These are phyloP conservation scores for Blastobotrys raffinosifermentans DNA, from an alignment of 1,139 yeast genomes.

Conservation along the genomic window DNA sequence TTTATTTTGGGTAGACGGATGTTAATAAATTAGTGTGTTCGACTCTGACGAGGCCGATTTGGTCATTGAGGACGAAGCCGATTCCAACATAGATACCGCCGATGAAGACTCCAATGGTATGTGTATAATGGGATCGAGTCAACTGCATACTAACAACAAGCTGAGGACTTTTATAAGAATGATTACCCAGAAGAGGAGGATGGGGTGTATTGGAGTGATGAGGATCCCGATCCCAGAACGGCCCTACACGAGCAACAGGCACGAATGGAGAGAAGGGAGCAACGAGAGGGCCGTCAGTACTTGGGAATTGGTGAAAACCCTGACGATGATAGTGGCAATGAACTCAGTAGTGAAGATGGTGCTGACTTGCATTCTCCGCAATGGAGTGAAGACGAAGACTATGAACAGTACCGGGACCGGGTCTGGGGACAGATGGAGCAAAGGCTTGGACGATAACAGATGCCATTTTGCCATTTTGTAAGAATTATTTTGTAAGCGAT, in stretches of 20 bases:
- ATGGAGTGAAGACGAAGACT: constrained; percentile 25
- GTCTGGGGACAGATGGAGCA: constrained; percentile 22
- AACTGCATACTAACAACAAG: constrained; percentile 10
- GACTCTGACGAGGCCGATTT: constrained; percentile 50
- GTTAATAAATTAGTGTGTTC: constrained; percentile 24
- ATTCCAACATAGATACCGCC: constrained; percentile 42
- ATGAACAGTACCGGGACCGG: constrained; percentile 27
- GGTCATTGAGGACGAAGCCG: constrained; percentile 43
- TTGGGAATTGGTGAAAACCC: constrained; percentile 8
- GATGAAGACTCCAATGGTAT: constrained; percentile 72
- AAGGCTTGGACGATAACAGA: constrained; percentile 10
- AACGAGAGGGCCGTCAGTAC: constrained; percentile 11
- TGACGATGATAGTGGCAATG: constrained; percentile 18
- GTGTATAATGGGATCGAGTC: constrained; percentile 4
- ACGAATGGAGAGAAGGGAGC: no score
- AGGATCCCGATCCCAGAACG: constrained; percentile 10
- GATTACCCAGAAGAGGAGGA: constrained; percentile 90
- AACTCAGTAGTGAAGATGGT: constrained; percentile 15
- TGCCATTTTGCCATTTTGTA: not conserved
- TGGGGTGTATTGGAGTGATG: constrained; percentile 16
- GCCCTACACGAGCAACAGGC: constrained; percentile 4
- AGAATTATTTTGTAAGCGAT: not conserved
- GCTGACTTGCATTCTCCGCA: constrained; percentile 13
- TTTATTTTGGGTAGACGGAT: constrained; percentile 2
- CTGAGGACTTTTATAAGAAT: constrained; percentile 85